These are phyloP conservation scores for Primulina eburnea DNA, from an alignment of 257 asterid genomes.

Conservation along the genomic window DNA sequence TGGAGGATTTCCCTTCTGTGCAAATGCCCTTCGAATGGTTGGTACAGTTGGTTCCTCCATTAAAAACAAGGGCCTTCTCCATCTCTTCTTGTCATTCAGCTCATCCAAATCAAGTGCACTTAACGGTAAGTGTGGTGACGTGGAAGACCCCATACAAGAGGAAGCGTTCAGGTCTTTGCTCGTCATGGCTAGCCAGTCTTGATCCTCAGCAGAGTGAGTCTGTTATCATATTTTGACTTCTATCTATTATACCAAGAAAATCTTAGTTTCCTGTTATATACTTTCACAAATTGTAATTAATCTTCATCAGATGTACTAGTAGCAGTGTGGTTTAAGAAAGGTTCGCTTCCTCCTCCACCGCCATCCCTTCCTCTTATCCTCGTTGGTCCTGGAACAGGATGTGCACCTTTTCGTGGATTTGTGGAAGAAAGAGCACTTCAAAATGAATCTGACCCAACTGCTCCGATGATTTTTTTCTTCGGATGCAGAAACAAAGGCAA, in stretches of 20 bases:
- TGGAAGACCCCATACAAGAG: slow-evolving; percentile 95
- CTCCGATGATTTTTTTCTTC: slow-evolving; percentile 78
- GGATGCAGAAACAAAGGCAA: slow-evolving; percentile 77
- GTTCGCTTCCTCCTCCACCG: slow-evolving; percentile 77
- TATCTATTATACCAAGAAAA: neutral
- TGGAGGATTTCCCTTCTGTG: slow-evolving; percentile 91
- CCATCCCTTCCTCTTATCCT: slow-evolving; percentile 85
- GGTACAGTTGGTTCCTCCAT: slow-evolving; percentile 85
- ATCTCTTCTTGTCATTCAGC: slow-evolving; percentile 73
- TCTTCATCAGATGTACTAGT: slow-evolving; percentile 53
- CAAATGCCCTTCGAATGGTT: slow-evolving; percentile 93
- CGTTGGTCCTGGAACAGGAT: slow-evolving; percentile 97
- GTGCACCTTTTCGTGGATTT: slow-evolving; percentile 92
- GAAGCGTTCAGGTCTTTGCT: slow-evolving; percentile 83
- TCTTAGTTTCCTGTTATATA: slow-evolving; percentile 9
- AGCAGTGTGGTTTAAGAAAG: slow-evolving; percentile 82
- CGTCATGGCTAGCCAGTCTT: slow-evolving; percentile 86
- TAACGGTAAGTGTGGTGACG: slow-evolving; percentile 73
- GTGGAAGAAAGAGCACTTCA: slow-evolving; percentile 82
- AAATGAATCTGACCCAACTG: slow-evolving; percentile 53
- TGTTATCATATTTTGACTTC: neutral
- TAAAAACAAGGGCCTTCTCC: slow-evolving; percentile 83
- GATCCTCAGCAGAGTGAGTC: slow-evolving; percentile 68
- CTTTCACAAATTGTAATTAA: neutral
- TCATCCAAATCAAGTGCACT: slow-evolving; percentile 86